A percentile compares a stretch with the other conserved stretches of the same genome.
Evolutionary conservation across 179 eudicot species (phyloP).

Genomic region (Spinacia oleracea): DNA sequence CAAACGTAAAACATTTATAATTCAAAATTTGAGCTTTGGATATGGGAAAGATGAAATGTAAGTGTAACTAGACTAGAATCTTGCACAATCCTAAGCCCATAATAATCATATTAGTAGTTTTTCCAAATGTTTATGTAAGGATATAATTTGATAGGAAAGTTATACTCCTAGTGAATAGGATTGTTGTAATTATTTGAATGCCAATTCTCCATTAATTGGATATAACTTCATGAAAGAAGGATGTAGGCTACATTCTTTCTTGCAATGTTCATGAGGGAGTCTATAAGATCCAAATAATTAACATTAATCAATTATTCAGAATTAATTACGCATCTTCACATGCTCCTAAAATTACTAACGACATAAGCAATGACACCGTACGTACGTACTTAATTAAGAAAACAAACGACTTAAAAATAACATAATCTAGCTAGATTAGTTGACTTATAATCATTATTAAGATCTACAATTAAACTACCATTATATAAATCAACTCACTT

Average conservation of each 20-base stretch:
- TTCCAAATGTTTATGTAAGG: no score
- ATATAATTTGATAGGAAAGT: no score
- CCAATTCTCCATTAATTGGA: not conserved
- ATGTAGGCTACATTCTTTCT: not conserved
- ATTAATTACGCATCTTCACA: conserved; percentile 9
- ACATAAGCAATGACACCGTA: conserved; percentile 30
- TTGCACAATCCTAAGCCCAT: no score
- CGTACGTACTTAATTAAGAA: conserved; percentile 24
- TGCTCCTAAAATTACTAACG: not conserved
- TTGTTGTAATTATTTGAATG: no score
- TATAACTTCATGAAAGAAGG: not conserved
- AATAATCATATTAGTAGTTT: no score
- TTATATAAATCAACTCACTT: conserved; percentile 12
- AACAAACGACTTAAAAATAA: not conserved
- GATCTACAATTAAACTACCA: not conserved
- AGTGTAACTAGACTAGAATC: no score
- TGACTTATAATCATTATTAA: conserved; percentile 17
- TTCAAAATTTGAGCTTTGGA: no score
- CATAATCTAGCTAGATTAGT: conserved; percentile 15
- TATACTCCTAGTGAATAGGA: no score
- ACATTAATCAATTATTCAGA: not conserved
- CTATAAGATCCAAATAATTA: not conserved
- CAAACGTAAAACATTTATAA: no score
- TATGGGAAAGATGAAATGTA: no score
- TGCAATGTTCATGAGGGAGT: not conserved